Base-by-base conservation (phyloP, 2,329 filamentous ascomycete species). In the Cercospora brassicicola region DNA sequence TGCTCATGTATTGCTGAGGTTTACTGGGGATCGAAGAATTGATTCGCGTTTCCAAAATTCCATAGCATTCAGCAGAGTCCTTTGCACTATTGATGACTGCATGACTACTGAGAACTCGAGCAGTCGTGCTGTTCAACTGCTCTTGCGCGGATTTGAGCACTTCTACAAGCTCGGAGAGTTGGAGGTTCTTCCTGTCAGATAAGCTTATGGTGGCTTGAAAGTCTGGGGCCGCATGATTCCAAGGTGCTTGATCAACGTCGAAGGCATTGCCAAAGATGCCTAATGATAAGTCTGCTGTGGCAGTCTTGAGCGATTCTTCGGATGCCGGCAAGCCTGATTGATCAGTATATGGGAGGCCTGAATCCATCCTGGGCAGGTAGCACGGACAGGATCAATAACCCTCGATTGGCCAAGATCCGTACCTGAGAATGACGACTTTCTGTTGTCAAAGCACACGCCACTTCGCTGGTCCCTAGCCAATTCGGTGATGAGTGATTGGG, bases 61-160 rank as follows among this genome's bases (percentile, higher is more conserved):
- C 62, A 26, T 64, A 64, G 51, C 62, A 64, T n/a, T 64, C 62
- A 31, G 51, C 62, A 3, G 48, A 56, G n/a, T 57, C 48, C 9
- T 31, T 26, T 6, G 56, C 20, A 7, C 13, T 11, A 57, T 11
- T 7, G 10, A 55, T 10, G 18, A 28, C 31, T 28, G 48, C 51
- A 23, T 64, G 30, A 23, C 33, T 64, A 31, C 23, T 64, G 18
- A 55, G 30, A 31, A 64, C 33, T 11, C 51, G 51, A 26, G 20
- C 23, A 33, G 13, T 33, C 15, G 60, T 39, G 31, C 11, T 18
- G 9, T 18, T n/a, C 30, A 33, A 23, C 26, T 57, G 31, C 6
- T n/a, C 18, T 23, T 28, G 42, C 18, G 48, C 51, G 8, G 11
- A 20, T 56, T 64, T 36, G 20, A 64, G 30, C 26, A 62, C 28